Percentiles rank a stretch among this genome's conserved stretches.
These are phyloP conservation scores for Phytophthora quininea DNA, from an alignment of 352 stramenopile genomes.

Conservation along the genomic window DNA sequence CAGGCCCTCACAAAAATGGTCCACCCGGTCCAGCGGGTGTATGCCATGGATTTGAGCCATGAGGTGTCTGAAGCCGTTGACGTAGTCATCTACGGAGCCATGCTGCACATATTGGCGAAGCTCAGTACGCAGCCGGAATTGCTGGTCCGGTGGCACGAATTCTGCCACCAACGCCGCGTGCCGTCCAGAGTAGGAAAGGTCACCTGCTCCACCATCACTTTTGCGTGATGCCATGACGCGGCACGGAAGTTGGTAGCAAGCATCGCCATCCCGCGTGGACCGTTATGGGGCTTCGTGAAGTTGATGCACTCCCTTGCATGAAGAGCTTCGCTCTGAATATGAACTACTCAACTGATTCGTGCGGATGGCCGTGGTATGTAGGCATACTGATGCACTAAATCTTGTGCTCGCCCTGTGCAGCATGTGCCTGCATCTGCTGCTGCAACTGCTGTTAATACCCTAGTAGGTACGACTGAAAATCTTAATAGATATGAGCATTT, in stretches of 20 bases:
- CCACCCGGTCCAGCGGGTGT: not conserved
- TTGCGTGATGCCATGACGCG: slow-evolving; percentile 5
- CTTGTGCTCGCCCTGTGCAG: not conserved
- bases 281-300: slow-evolving; percentile 8
- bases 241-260: slow-evolving; percentile 10
- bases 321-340: slow-evolving; percentile 16
- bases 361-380: not conserved
- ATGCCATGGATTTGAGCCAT: not conserved
- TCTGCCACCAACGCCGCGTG: not conserved
- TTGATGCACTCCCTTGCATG: slow-evolving; percentile 15
- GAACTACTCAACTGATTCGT: slow-evolving; percentile 14
- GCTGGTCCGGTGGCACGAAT: slow-evolving; percentile 11
- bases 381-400: slow-evolving; percentile 11
- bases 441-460: slow-evolving; percentile 10
- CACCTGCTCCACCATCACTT: slow-evolving; percentile 5
- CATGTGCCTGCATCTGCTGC: not conserved
- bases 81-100: slow-evolving; percentile 3
- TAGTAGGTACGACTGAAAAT: slow-evolving; percentile 6
- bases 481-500: slow-evolving; percentile 14
- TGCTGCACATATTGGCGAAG: not conserved
- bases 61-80: slow-evolving; percentile 6
- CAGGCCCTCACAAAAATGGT: slow-evolving; percentile 12
- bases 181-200: not conserved
- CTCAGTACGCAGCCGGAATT: slow-evolving; percentile 8
- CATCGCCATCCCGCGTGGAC: slow-evolving; percentile 2